Evolutionary conservation across 176 grass and related monocot genomes (phyloP).

Genomic region (Bolboschoenus planiculmis): DNA sequence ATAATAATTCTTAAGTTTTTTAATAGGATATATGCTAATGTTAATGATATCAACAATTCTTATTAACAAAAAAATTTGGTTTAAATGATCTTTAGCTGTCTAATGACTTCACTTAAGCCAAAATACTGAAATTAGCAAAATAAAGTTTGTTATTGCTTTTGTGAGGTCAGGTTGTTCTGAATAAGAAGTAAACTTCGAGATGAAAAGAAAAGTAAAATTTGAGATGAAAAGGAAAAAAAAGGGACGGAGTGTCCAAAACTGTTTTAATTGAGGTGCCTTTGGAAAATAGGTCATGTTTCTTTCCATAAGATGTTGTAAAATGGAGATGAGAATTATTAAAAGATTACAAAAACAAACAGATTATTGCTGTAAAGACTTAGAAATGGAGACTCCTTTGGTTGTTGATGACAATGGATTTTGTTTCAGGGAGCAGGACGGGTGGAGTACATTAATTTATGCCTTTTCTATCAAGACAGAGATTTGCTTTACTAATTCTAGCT

Average conservation of each 20-base stretch:
- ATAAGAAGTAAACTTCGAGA: background rate
- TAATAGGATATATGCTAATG: background rate
- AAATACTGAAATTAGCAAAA: background rate
- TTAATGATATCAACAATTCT: background rate
- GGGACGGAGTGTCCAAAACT: background rate
- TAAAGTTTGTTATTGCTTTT: background rate
- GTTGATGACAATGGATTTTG: too few species aligned
- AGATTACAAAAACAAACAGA: background rate
- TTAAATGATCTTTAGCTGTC: background rate
- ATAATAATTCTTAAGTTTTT: background rate
- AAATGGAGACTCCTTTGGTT: background rate
- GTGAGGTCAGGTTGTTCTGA: background rate
- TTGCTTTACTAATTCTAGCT: background rate
- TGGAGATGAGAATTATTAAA: background rate
- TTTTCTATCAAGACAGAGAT: background rate
- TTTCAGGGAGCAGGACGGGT: background rate
- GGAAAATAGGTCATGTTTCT: background rate
- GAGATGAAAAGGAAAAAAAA: background rate
- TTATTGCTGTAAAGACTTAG: background rate
- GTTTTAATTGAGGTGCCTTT: background rate
- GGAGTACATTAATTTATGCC: background rate
- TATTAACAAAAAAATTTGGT: background rate
- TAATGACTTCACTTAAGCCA: background rate
- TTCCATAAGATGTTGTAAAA: background rate
- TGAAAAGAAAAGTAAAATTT: too few species aligned